Conservation (phyloP, 2,329 filamentous ascomycete species). For the Thielaviopsis musarum region DNA sequence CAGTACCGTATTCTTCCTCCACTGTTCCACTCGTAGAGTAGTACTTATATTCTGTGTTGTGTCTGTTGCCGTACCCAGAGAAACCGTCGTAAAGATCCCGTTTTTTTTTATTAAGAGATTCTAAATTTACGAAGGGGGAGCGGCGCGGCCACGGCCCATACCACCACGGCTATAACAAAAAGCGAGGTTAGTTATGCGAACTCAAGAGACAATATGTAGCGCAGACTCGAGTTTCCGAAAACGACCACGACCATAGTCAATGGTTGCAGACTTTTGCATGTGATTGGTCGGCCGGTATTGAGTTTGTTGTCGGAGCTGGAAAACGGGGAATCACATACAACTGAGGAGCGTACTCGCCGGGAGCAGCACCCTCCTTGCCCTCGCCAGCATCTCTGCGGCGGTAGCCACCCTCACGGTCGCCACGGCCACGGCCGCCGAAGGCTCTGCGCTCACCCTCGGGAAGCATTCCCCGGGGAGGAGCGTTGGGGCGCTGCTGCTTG, state of each 20-base stretch:
- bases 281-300: background rate
- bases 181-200: constrained; percentile 2
- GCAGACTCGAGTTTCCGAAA: background rate
- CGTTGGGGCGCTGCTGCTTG: constrained; percentile 98
- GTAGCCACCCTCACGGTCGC: constrained; percentile 80
- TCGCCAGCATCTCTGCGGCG: constrained; percentile 74
- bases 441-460: constrained; percentile 69
- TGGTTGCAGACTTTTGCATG: background rate
- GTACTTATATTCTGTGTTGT: constrained; percentile 10
- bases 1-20: constrained; percentile 22
- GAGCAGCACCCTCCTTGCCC: constrained; percentile 82
- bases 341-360: constrained; percentile 79
- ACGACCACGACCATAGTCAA: constrained; percentile 10
- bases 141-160: constrained; percentile 74
- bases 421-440: constrained; percentile 64
- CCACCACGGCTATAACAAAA: constrained; percentile 52
- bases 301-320: background rate
- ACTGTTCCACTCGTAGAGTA: constrained; percentile 10
- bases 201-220: background rate
- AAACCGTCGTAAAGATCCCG: constrained; percentile 21
- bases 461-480: constrained; percentile 97
- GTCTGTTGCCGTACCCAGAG: constrained; percentile 24
- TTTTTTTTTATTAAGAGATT: constrained; percentile 20
- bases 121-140: constrained; percentile 47
- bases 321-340: constrained; percentile 42